These are phyloP conservation scores for Volvariella volvacea DNA, from an alignment of 1,284 basidiomycete genomes.

Conservation along the genomic window DNA sequence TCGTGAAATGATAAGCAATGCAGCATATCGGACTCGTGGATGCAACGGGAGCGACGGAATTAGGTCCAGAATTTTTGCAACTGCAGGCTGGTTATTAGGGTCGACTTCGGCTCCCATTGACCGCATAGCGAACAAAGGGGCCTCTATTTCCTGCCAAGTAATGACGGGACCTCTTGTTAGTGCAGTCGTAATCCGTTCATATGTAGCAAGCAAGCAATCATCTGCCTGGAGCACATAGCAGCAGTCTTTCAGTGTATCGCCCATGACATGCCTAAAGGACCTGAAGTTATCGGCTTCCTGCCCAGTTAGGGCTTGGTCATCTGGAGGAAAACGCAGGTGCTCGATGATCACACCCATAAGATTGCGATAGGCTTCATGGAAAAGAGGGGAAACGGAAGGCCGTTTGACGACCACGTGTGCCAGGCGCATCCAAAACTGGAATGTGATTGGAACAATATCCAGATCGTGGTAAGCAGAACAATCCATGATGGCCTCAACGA, in stretches of 20 bases:
- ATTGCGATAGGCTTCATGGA: conserved; percentile 77
- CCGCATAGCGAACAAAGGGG: conserved; percentile 95
- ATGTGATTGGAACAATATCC: conserved; percentile 97
- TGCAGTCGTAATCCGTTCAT: conserved; percentile 74
- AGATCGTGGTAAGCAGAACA: conserved; percentile 93
- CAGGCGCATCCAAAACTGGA: conserved; percentile 97
- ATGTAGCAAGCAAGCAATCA: conserved; percentile 76
- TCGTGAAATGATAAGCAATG: conserved; percentile 89
- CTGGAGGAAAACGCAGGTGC: conserved; percentile 89
- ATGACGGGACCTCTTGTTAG: conserved; percentile 49
- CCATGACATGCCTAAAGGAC: conserved; percentile 95
- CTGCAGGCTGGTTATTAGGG: conserved; percentile 73
- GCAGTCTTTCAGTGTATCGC: conserved; percentile 98
- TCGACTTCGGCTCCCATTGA: conserved; percentile 98
- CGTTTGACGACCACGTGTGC: conserved; percentile 78
- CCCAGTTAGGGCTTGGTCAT: conserved; percentile 56
- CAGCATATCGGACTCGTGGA: conserved; percentile 91
- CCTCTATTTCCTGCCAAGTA: conserved; percentile 97
- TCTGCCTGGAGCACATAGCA: conserved; percentile 91
- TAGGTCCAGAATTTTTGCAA: conserved; percentile 94
- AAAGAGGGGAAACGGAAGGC: conserved; percentile 59
- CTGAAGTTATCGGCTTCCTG: conserved; percentile 95
- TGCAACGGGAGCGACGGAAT: conserved; percentile 88
- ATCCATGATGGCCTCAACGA: conserved; percentile 92
- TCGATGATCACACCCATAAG: conserved; percentile 86